Evolutionary conservation across 2,329 filamentous ascomycete genomes (phyloP).

Genomic region (Fusarium pilosicola): DNA sequence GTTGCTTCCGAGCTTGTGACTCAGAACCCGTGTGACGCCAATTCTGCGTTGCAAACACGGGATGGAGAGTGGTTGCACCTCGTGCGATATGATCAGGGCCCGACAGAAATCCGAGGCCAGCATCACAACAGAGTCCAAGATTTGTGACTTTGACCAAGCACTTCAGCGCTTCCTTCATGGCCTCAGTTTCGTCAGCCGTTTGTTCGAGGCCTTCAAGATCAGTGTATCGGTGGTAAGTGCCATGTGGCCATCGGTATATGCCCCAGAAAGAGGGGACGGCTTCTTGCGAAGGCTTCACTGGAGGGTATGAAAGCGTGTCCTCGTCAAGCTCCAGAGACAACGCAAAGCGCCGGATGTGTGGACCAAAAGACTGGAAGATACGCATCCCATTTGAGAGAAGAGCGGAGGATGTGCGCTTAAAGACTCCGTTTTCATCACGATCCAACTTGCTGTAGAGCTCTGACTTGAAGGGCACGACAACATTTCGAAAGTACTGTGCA

Average conservation of each 20-base stretch:
- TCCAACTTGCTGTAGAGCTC: conserved; percentile 64
- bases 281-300: conserved; percentile 65
- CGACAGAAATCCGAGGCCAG: conserved; percentile 72
- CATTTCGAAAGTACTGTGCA: conserved; percentile 67
- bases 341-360: conserved; percentile 70
- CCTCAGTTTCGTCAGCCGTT: conserved; percentile 70
- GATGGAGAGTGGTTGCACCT: conserved; percentile 50
- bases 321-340: conserved; percentile 76
- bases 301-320: conserved; percentile 58
- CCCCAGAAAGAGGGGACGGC: conserved; percentile 70
- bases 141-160: conserved; percentile 66
- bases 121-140: conserved; percentile 74
- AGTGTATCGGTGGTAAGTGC: conserved; percentile 67
- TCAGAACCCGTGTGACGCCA: conserved; percentile 37
- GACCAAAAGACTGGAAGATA: conserved; percentile 69
- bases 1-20: conserved; percentile 13
- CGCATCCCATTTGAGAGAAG: conserved; percentile 63
- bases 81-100: conserved; percentile 67
- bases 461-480: conserved; percentile 73
- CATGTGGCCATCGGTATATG: conserved; percentile 71
- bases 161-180: conserved; percentile 69
- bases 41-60: conserved; percentile 50
- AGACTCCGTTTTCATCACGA: conserved; percentile 33
- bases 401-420: conserved; percentile 39
- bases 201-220: conserved; percentile 69